These are phyloP conservation scores for Arachis stenosperma DNA, from an alignment of 306 rosid genomes.

Conservation along the genomic window DNA sequence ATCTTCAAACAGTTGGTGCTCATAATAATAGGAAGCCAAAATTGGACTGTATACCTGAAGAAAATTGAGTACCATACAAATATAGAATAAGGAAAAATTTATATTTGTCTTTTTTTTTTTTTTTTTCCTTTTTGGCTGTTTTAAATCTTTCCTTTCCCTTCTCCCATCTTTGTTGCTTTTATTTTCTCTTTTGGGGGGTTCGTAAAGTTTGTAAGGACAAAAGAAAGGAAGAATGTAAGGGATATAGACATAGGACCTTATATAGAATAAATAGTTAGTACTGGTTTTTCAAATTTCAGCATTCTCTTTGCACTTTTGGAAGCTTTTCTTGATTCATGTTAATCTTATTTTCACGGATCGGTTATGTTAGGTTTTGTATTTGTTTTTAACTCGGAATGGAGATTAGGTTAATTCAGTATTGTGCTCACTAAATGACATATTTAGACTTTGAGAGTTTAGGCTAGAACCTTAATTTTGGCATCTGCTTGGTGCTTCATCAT, in stretches of 20 bases:
- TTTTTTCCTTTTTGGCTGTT: background rate
- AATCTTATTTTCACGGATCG: conserved; percentile 6
- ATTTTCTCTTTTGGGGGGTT: background rate
- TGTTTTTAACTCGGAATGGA: background rate
- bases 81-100: background rate
- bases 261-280: conserved; percentile 8
- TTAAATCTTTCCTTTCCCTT: conserved; percentile 26
- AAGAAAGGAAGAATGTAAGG: conserved; percentile 22
- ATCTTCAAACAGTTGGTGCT: conserved; percentile 29
- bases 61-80: conserved; percentile 37
- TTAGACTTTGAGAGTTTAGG: background rate
- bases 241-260: conserved; percentile 1
- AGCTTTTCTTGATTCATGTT: background rate
- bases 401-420: conserved; percentile 5
- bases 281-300: conserved; percentile 15
- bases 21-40: conserved; percentile 50
- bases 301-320: conserved; percentile 6
- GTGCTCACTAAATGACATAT: conserved; percentile 20
- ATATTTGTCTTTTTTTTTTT: background rate
- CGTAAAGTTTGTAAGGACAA: background rate
- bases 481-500: conserved; percentile 8
- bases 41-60: conserved; percentile 72
- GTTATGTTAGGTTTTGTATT: background rate
- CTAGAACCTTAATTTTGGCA: background rate
- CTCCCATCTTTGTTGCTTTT: conserved; percentile 35